Conservation (phyloP, 805 yeast species). For the Starmerella etchellsii region DNA sequence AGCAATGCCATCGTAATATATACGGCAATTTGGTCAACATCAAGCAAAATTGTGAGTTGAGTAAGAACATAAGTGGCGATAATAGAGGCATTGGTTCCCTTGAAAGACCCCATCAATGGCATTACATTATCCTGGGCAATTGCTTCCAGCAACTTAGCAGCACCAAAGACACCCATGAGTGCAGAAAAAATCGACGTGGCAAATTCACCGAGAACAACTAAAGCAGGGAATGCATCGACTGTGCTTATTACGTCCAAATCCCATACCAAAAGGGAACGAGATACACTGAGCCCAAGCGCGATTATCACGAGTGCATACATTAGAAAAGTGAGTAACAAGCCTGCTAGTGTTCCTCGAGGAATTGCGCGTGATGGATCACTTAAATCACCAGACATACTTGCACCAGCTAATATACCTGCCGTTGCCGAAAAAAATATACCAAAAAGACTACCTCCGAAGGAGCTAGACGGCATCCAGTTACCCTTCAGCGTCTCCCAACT, state of each 20-base stretch:
- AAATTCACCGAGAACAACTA: constrained; percentile 78
- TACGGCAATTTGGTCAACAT: constrained; percentile 86
- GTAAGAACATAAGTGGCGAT: constrained; percentile 68
- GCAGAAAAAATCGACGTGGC: constrained; percentile 86
- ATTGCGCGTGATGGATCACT: constrained; percentile 75
- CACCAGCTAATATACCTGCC: constrained; percentile 97
- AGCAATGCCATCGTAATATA: constrained; percentile 94
- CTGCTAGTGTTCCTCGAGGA: constrained; percentile 88
- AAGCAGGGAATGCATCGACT: constrained; percentile 50
- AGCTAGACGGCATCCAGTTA: constrained; percentile 48
- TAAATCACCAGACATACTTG: constrained; percentile 94
- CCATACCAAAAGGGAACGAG: constrained; percentile 58
- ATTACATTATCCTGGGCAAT: constrained; percentile 76
- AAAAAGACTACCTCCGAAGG: constrained; percentile 45
- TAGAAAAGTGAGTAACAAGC: constrained; percentile 60
- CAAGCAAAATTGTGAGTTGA: constrained; percentile 75
- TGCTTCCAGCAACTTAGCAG: constrained; percentile 82
- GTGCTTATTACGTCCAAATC: constrained; percentile 83
- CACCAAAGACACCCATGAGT: constrained; percentile 91
- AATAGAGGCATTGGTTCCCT: constrained; percentile 50
- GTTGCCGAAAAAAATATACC: constrained; percentile 97
- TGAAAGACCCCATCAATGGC: constrained; percentile 64
- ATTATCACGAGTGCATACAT: constrained; percentile 71
- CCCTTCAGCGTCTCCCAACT: constrained; percentile 50
- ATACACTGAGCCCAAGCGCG: constrained; percentile 66